Base-by-base conservation (phyloP, 2,329 filamentous ascomycete genomes). In the Hirsutella minnesotensis region DNA sequence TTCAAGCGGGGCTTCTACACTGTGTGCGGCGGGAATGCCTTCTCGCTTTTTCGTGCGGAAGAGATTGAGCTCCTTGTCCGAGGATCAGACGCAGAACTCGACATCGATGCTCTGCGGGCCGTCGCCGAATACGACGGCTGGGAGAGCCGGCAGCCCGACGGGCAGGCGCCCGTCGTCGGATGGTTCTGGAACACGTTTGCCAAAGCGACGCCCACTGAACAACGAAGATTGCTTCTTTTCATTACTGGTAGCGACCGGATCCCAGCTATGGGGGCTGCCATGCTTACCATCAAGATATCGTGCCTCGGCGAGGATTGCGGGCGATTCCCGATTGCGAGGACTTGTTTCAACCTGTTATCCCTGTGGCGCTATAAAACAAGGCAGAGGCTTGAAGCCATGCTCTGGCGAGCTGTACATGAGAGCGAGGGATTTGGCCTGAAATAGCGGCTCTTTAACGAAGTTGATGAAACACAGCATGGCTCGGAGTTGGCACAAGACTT, bases 1-100 rank as follows among this genome's bases (percentile, higher is more conserved):
- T 95, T 95, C 70, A 92, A 92, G 58, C 78, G 88, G 43, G 89
- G 89, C 1, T 95, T 95, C 62, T 95, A 87, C 59, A 94, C 85
- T 0, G 86, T 95, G 22, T 94, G 87, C 56, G 85, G 83, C 30
- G 86, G 88, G 30, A 94, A 92, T 56, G 88, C 89, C 1, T 69
- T 95, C 30, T 86, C 83, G 1, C 73, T 95, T 2, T 95, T 95
- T 61, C 77, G 86, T 15, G 83, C 89, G 0, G 88, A 95, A 58
- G 89, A 95, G 59, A 94, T 95, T 47, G 89, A 95, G 58, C 73
- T 94, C 3, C 72, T 95, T 1, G 76, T 95, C 5, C 75, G 88
- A 41, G 88, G 88, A 10, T 92, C 86, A 8, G 86, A 94, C 49
- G 88, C 94, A 55, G 66, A 79, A 5, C 74, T 95, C 3, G 87